phyloP scores from a whole-genome alignment of 371 early-diverging fungal species.

The Capillidium heterosporum region DNA sequence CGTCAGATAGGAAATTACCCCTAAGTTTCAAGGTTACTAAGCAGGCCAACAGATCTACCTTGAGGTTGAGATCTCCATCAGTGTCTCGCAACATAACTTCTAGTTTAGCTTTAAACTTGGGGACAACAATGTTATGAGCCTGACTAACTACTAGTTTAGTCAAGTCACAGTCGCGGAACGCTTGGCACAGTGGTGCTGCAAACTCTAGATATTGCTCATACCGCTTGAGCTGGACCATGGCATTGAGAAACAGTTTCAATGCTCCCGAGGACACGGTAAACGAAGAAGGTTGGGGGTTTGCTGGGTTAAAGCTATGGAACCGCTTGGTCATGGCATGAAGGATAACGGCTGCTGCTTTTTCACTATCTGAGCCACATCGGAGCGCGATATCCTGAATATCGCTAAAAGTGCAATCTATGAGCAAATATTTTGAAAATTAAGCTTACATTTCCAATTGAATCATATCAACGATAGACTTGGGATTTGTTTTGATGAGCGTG shows the following conservation, averaged over 20 bases:
- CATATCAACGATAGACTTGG: background rate
- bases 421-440: background rate
- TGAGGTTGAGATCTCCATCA: background rate
- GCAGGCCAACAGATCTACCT: background rate
- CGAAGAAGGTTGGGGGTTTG: background rate
- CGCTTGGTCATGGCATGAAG: background rate
- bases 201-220: background rate
- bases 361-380: background rate
- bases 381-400: background rate
- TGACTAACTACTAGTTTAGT: background rate
- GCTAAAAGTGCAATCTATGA: background rate
- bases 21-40: background rate
- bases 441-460: slow-evolving; percentile 1
- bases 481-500: background rate
- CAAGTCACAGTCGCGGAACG: background rate
- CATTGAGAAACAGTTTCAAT: background rate
- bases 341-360: background rate
- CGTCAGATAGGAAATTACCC: background rate
- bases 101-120: background rate
- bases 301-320: background rate
- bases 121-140: background rate
- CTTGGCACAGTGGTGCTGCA: background rate
- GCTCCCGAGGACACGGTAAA: slow-evolving; percentile 1
- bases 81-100: background rate
- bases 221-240: slow-evolving; percentile 1